Base-by-base conservation (phyloP, 768 basidiomycete genomes). In the Amanita pallidorosea region DNA sequence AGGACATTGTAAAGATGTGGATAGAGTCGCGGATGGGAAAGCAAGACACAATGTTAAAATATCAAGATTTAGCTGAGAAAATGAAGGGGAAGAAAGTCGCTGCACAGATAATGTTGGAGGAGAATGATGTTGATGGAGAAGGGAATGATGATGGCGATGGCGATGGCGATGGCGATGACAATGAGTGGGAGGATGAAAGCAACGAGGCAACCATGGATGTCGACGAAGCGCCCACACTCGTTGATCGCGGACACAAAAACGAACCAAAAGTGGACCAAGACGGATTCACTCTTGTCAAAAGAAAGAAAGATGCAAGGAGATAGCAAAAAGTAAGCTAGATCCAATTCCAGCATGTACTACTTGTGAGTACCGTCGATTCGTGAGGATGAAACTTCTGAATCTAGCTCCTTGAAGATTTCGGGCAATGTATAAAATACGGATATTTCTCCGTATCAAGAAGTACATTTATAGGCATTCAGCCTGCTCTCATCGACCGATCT, bases 181-280 rank as follows among this genome's bases (percentile, higher is more conserved):
- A 64, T 59, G 72, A 75, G 5, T 76, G 70, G 2, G 74, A 70
- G 15, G 71, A 69, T 4, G 72, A 62, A 57, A 72, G 75, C 2
- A 76, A 72, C 36, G 75, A 67, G 5, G 70, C 62, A 13, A 67
- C 60, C 23, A 61, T 60, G 15, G 79, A 65, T 52, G 79, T 61
- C 58, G 73, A 77, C 5, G 76, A 72, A 45, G 75, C 65, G 1
- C 88, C 86, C 2, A 72, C 72, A 56, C 63, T 89, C 20, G 56
- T 85, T 17, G 71, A 76, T 51, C 45, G 59, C 43, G 56, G 63
- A 53, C 66, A 58, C n/a, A 70, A 65, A 47, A 67, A 72, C 9
- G 83, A 85, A 58, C 84, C 86, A 0, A 77, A 88, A 46, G 73
- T 94, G 0, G 94, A 97, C 58, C 88, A 93, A 54, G 93, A 98